Evolutionary conservation across 2,329 filamentous ascomycete genomes (phyloP), one percentile per base, ranked within the genome.

Genomic region (Xylaria sp.): DNA sequence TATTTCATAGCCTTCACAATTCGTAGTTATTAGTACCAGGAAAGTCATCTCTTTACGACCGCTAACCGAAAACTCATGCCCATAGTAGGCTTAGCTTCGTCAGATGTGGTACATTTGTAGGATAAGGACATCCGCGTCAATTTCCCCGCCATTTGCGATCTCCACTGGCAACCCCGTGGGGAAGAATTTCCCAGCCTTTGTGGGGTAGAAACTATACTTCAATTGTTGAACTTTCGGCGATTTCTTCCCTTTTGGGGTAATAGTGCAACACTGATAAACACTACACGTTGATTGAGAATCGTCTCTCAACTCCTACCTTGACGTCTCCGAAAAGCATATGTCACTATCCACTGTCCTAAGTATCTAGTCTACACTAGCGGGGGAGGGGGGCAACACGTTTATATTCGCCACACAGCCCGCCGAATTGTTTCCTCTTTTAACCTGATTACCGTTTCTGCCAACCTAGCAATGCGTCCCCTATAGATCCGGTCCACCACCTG

Each of bases 381-480:
- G 12, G 40, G 18, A 4, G 16, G 5, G 40, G 12, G 5, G 13
- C 16, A 18, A 16, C 3, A 18, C 16, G 9, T 23, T 13, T 57
- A 21, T 37, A 55, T 37, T 37, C 21, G 9, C 12, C 16, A 42
- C 1, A 40, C 35, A 40, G 21, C 35, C 8, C 54, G 54, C 35
- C 35, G 54, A 27, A 42, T 27, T 1, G 16, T 27, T 57, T 57
- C 54, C 54, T 42, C 23, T 57, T 57, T 42, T n/a, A 57, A 42
- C 35, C 35, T 25, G 32, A 35, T 8, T 23, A 25, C 3, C 35
- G 2, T 42, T 57, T 27, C 21, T n/a, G 6, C 18, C 42, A 44
- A 21, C 5, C 42, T 21, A n/a, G n/a, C 8, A 50, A 23, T 12
- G 47, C 47, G 12, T 50, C 47, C 5, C 21, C 21, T 10, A 9